Conservation (phyloP, 345 rosid species). For the Pseudoturritis turrita region DNA sequence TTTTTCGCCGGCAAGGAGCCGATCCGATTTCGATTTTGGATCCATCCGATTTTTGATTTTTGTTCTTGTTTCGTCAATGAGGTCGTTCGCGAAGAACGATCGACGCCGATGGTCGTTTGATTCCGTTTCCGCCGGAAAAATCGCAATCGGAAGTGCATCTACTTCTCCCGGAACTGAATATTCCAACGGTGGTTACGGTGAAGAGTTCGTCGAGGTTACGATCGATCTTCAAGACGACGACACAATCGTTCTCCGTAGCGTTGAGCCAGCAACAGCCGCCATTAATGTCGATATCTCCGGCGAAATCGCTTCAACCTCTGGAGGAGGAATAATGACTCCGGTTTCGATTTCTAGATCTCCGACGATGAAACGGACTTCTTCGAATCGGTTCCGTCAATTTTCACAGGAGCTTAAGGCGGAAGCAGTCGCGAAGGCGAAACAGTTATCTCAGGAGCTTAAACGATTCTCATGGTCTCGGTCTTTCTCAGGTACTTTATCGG, state of each 20-base stretch:
- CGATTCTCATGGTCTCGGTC: slow-evolving; percentile 76
- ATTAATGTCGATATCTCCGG: slow-evolving; percentile 36
- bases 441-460: slow-evolving; percentile 71
- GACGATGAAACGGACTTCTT: slow-evolving; percentile 62
- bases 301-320: slow-evolving; percentile 24
- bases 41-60: not conserved
- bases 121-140: slow-evolving; percentile 48
- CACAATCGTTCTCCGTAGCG: slow-evolving; percentile 83
- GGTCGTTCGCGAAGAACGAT: slow-evolving; percentile 46
- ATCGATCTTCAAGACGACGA: slow-evolving; percentile 90
- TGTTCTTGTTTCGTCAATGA: slow-evolving; percentile 34
- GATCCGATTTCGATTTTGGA: not conserved
- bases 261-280: slow-evolving; percentile 82
- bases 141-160: slow-evolving; percentile 33
- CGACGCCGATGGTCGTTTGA: slow-evolving; percentile 96
- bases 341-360: slow-evolving; percentile 66
- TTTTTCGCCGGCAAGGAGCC: not conserved
- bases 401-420: slow-evolving; percentile 96
- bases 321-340: slow-evolving; percentile 28
- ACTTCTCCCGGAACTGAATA: slow-evolving; percentile 55
- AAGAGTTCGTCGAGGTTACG: slow-evolving; percentile 94
- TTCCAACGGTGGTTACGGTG: slow-evolving; percentile 39
- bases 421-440: slow-evolving; percentile 88
- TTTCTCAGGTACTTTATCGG: slow-evolving; percentile 33
- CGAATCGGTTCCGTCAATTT: slow-evolving; percentile 56